Base-by-base conservation (phyloP, 2,329 filamentous ascomycete genomes). In the Aspergillus intermedius region DNA sequence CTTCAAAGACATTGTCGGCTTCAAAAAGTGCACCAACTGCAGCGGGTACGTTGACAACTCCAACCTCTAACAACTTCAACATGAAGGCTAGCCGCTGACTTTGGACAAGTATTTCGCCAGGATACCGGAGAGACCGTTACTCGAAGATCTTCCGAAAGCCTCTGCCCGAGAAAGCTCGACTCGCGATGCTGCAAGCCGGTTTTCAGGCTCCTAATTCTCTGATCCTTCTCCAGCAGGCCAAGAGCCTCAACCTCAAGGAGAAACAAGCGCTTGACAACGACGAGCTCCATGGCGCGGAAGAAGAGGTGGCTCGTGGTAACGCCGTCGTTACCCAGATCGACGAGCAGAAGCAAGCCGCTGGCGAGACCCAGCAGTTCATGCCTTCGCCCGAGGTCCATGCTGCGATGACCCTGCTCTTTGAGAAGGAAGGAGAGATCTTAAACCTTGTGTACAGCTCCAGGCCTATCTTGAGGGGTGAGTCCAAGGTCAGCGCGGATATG, bases 111-210 rank as follows among this genome's bases (percentile, higher is more conserved):
- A 81, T 93, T 52, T 91, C 87, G 12, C 91, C 90, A 9, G 76
- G 77, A 2, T 97, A 88, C 69, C 84, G 91, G 59, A 96, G 95
- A 67, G 91, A 98, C 61, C 80, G 86, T 40, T 93, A 83, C 60
- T 86, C 91, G 63, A 98, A 97, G 69, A 90, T 98, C 47, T 98
- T 97, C 68, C 85, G 91, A 64, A 93, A 87, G 63, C 76, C 86
- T 2, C 73, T 96, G 49, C 80, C 78, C 42, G 70, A 78, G 42
- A 95, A 94, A 67, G 83, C 93, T 32, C 82, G 83, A 64, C 79
- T 82, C 39, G 83, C 85, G 53, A 95, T 95, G 86, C 78, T 83
- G 3, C 82, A 87, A 57, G 69, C 70, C 43, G 79, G 82, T 47
- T 80, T 90, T 63, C 84, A 83, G 58, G 75, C 81, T 32, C 77